Base-by-base conservation (phyloP, 2,329 filamentous ascomycete genomes). In the Leptodontidium sp. region DNA sequence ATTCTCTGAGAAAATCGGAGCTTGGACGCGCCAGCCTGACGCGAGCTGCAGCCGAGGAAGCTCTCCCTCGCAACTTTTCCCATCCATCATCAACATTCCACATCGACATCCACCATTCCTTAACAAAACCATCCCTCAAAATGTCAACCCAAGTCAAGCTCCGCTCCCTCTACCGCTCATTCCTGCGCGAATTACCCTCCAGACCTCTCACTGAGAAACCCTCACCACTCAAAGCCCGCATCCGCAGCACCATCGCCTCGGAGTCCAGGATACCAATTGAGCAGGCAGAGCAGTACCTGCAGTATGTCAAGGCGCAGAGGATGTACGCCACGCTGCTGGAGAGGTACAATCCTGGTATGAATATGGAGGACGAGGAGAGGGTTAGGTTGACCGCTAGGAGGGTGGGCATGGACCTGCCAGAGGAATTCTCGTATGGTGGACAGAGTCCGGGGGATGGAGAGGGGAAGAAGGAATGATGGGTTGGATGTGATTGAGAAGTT, bases 261-360 rank as follows among this genome's bases (percentile, higher is more conserved):
- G 72, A 75, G 62, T 77, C 66, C 65, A 76, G 76, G 70, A 78
- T 75, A 40, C 70, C 77, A 53, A 69, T 75, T 26, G 73, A 84
- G 62, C 83, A 93, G 73, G 91, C 89, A n/a, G 88, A 93, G 72
- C 93, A 98, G 80, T 89, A 93, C 73, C 81, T 94, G 32, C 86
- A 89, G 67, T 98, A 97, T 79, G 85, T 96, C 24, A 88, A 88
- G 75, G 91, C 94, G n/a, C 96, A 99, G 83, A 86, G 94, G 64
- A 88, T 88, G 78, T 98, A 98, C 79, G 87, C 88, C 32, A 90
- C 88, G 17, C 82, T 98, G 53, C 80, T 98, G 47, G 94, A 98
- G 81, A 87, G 94, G 75, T 98, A 99, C 82, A 98, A 98, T 80
- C 94, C 94, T 0, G 94, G 94, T 21, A 93, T 97, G 89, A 88